phyloP scores from a whole-genome alignment of 2,329 filamentous ascomycete genomes.

The Aspergillus neoniger region DNA sequence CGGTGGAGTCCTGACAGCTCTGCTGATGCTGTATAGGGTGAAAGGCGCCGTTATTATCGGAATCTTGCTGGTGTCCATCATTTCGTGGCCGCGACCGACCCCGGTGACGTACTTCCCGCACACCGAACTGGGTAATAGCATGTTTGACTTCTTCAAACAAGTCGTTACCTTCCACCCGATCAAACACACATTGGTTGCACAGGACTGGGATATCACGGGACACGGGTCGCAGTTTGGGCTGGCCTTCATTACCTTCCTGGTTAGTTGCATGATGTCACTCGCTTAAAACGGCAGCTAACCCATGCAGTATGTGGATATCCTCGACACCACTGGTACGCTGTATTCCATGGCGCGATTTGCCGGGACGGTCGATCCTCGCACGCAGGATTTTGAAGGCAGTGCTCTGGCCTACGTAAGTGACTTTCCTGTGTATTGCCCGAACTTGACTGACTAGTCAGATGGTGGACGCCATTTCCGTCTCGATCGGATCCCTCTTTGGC shows the following conservation, averaged over 20 bases:
- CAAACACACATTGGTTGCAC: conserved; percentile 65
- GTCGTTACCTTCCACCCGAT: conserved; percentile 85
- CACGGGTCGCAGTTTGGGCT: conserved; percentile 77
- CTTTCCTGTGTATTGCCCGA: not conserved
- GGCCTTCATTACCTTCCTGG: conserved; percentile 80
- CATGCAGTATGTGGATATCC: conserved; percentile 73
- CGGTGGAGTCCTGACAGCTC: conserved; percentile 74
- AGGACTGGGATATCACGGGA: conserved; percentile 70
- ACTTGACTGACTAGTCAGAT: conserved; percentile 42
- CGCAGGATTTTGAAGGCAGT: conserved; percentile 84
- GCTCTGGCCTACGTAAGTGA: conserved; percentile 70
- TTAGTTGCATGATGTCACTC: conserved; percentile 1
- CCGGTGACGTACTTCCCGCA: conserved; percentile 80
- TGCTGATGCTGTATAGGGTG: conserved; percentile 82
- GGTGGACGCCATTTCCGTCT: conserved; percentile 77
- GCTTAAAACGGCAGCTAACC: not conserved
- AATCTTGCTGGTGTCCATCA: conserved; percentile 80
- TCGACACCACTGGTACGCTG: conserved; percentile 81
- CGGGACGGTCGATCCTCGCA: conserved; percentile 75
- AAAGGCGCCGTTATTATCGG: conserved; percentile 85
- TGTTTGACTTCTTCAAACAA: conserved; percentile 84
- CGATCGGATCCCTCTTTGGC: conserved; percentile 76
- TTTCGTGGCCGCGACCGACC: conserved; percentile 81
- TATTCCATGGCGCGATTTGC: conserved; percentile 89
- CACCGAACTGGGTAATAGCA: conserved; percentile 65